Evolutionary conservation across 257 asterid genomes (phyloP).

Genomic region (Capsicum baccatum): DNA sequence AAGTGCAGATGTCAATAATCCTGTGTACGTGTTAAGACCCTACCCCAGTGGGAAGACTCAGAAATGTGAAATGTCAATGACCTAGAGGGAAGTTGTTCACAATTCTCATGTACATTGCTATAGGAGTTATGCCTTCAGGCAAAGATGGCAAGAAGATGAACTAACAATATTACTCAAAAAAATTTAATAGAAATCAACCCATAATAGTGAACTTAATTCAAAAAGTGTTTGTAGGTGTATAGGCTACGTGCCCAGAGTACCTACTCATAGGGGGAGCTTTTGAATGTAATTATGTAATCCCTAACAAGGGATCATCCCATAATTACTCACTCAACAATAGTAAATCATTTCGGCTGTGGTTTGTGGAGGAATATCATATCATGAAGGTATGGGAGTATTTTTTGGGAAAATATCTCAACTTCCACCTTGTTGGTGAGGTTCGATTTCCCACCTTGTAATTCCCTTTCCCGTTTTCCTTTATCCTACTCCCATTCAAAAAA

Average conservation of each 20-base stretch:
- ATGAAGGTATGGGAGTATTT: neutral
- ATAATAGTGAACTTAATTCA: neutral
- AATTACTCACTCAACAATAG: neutral
- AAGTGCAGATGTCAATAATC: slow-evolving; percentile 10
- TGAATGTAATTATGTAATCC: neutral
- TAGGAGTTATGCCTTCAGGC: neutral
- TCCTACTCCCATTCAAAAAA: too few species aligned
- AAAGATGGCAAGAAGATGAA: neutral
- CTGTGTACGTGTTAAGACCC: neutral
- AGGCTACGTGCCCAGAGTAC: neutral
- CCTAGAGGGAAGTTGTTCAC: neutral
- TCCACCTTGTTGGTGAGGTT: too few species aligned
- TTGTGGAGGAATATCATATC: neutral
- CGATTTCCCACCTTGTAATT: too few species aligned
- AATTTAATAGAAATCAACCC: neutral
- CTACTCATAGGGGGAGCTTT: neutral
- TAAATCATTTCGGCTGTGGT: neutral
- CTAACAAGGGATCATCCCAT: neutral
- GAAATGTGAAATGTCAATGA: slow-evolving; percentile 15
- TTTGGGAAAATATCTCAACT: neutral
- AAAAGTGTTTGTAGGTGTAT: neutral
- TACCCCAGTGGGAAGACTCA: neutral
- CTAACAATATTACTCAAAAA: slow-evolving; percentile 6
- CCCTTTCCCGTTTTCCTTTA: too few species aligned
- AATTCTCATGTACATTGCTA: neutral